Evolutionary conservation across 1,284 basidiomycete species (phyloP), one percentile per base, ranked within the genome.

Genomic region (Leccinum glutinopallens): DNA sequence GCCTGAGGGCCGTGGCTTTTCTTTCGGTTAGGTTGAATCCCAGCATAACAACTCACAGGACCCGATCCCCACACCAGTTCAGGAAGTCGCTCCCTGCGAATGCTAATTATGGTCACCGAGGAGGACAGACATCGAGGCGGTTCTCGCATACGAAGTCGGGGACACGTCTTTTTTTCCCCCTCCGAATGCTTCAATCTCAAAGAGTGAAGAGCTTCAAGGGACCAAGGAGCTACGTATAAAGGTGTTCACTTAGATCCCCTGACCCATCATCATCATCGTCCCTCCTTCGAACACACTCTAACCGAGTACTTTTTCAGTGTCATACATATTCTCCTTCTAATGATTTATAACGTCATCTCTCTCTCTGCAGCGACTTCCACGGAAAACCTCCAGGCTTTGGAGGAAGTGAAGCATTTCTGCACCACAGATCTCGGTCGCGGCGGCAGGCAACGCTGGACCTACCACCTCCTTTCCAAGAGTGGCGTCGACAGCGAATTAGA

Each of bases 401-500:
- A 81, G 57, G 84, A 86, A 69, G 84, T 85, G 62, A 79, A 79
- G 69, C 75, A 84, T 67, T 85, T 86, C 66, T 76, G 76, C 33
- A 77, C 78, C 46, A 89, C 87, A 5, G 84, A 88, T 75, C 83
- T 88, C 77, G 87, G 83, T 65, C 79, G 79, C 60, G 79, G 79
- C 65, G 84, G 82, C 64, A 79, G 71, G 70, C 81, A 78, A 64
- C 80, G 82, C 46, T 88, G 85, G 84, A 81, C 81, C 13, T 89
- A 87, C 70, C 81, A 82, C 12, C 71, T 80, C 43, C 80, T 89
- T 10, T 49, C 75, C 4, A 84, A 87, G 67, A 80, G 80, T 9
- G 72, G 72, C 5, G 70, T 88, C 41, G 79, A 82, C 13, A 70
- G 76, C 12, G 84, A 88, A 74, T 71, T 89, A 53, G 73, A 72